Conservation (phyloP, 768 basidiomycete genomes). For the Mycena galopus region DNA sequence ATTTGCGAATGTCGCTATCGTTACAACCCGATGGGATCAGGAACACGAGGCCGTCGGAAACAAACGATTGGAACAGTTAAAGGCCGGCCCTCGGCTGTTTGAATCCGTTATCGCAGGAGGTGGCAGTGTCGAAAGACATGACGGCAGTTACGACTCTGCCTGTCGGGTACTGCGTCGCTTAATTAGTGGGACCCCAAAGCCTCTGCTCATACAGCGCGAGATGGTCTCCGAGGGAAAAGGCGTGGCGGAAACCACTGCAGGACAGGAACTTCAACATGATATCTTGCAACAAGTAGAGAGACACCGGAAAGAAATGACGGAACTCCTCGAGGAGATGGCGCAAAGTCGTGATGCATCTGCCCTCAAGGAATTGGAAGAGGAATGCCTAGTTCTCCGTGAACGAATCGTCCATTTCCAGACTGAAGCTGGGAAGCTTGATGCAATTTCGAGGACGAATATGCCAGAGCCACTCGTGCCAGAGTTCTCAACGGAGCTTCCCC, state of each 20-base stretch:
- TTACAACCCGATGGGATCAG: conserved; percentile 63
- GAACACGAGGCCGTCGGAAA: conserved; percentile 49
- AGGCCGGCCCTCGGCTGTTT: conserved; percentile 53
- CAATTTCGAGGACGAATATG: conserved; percentile 2
- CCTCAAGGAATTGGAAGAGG: conserved; percentile 5
- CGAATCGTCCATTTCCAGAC: background rate
- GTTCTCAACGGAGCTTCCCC: background rate
- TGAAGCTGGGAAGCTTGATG: background rate
- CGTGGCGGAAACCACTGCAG: background rate
- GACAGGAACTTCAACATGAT: conserved; percentile 6
- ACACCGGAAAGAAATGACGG: background rate
- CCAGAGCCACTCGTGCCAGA: no score
- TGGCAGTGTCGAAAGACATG: conserved; percentile 52
- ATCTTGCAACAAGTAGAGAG: background rate
- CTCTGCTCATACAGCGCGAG: conserved; percentile 42
- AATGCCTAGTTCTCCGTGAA: conserved; percentile 5
- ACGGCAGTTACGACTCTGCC: conserved; percentile 50
- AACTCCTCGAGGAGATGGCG: conserved; percentile 1
- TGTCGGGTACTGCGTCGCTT: conserved; percentile 53
- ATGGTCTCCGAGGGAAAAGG: conserved; percentile 39
- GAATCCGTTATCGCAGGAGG: conserved; percentile 56
- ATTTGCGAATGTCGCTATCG: conserved; percentile 59
- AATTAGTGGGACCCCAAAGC: conserved; percentile 18
- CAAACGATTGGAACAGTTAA: conserved; percentile 45
- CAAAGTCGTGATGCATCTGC: background rate